Percentiles rank a stretch among this genome's conserved stretches.
These are phyloP conservation scores for Solanum megistacrolobum DNA, from an alignment of 257 asterid species.

Conservation along the genomic window DNA sequence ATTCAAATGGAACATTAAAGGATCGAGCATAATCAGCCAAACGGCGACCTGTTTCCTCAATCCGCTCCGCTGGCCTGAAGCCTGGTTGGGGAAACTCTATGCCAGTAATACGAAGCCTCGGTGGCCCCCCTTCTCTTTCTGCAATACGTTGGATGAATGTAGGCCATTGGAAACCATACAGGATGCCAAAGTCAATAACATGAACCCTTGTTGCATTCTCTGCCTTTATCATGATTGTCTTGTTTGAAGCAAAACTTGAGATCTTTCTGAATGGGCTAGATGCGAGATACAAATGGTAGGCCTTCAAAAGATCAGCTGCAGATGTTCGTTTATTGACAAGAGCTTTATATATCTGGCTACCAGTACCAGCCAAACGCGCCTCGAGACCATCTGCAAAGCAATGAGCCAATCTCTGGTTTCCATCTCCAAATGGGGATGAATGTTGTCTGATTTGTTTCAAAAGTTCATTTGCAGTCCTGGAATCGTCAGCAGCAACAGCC, in stretches of 20 bases:
- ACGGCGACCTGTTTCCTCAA: conserved; percentile 60
- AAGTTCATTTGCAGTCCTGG: conserved; percentile 20
- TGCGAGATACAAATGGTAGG: conserved; percentile 46
- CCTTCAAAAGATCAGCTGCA: conserved; percentile 46
- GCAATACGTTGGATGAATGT: conserved; percentile 39
- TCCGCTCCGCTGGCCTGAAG: conserved; percentile 52
- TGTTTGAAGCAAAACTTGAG: conserved; percentile 31
- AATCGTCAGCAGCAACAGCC: conserved; percentile 49
- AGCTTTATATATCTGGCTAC: conserved; percentile 42
- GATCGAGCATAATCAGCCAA: conserved; percentile 36
- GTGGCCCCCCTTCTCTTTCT: conserved; percentile 49
- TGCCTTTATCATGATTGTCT: conserved; percentile 25
- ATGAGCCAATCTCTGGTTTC: conserved; percentile 50
- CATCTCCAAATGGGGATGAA: conserved; percentile 53
- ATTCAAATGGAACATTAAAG: conserved; percentile 57
- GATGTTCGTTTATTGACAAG: conserved; percentile 23
- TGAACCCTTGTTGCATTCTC: conserved; percentile 27
- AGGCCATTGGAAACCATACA: conserved; percentile 65
- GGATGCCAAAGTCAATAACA: conserved; percentile 61
- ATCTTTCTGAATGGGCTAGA: conserved; percentile 45
- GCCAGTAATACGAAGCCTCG: conserved; percentile 56
- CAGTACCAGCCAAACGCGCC: conserved; percentile 57
- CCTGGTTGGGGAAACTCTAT: conserved; percentile 73
- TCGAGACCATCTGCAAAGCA: conserved; percentile 51
- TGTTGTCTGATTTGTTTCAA: conserved; percentile 47